Base-by-base conservation (phyloP, 495 filamentous ascomycete species). In the Podospora didyma region DNA sequence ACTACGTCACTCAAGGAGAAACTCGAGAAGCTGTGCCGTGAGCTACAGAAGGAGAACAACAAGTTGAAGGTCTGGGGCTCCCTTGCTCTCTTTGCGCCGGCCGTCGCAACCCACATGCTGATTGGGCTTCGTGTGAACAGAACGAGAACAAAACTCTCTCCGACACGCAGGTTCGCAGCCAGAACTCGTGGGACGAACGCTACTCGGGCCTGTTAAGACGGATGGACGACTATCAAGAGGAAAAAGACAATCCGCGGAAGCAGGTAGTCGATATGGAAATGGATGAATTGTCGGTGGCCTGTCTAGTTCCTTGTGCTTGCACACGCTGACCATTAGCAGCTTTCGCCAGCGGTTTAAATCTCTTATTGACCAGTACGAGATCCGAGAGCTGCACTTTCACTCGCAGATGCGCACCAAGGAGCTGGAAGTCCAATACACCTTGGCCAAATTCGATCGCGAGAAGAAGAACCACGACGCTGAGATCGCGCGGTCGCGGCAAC, bases 21-120 rank as follows among this genome's bases (percentile, higher is more conserved):
- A 71, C 75, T 97, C 39, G 95, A 97, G 68, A 97, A 96, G 65
- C 76, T 97, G 41, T 96, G 91, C 61, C 78, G 94, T 31, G 93
- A 97, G 64, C 76, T 97, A 34, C 91, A 92, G 42, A 89, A 90
- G 64, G 95, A 98, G 67, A 97, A 97, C 70, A 97, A 97, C 69
- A 90, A 92, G 69, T 80, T 98, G 17, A 97, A 97, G 86, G 92
- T 96, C 72, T 41, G 35, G 37, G 3, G 4, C 28, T 42, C 20
- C 28, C 2, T 21, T 3, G n/a, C 24, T 26, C 19, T 7, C 47
- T 20, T 47, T 24, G 12, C n/a, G 1, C 22, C 39, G 46, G 26
- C 42, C 16, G 12, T 23, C 24, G n/a, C 16, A 47, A 37, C 50
- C 49, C 44, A 20, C 20, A 57, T 66, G 66, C 74, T 78, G 68